A percentile compares a stretch with the other conserved stretches of the same genome.
phyloP scores from a whole-genome alignment of 371 early-diverging fungal genomes.

The Conidiobolus incongruus region DNA sequence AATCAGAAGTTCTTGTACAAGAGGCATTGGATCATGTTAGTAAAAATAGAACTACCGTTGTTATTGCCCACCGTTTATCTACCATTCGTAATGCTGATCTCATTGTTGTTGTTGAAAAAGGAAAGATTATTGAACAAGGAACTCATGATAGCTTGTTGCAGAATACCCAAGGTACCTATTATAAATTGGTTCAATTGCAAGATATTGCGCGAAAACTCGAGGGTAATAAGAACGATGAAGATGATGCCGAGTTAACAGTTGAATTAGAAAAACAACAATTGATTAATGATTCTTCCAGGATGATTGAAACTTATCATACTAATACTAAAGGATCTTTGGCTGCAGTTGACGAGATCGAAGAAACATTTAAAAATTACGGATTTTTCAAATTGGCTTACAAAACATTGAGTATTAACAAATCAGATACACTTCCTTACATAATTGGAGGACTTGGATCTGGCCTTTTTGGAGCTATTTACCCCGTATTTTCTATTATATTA shows the following conservation, averaged over 20 bases:
- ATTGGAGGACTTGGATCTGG: too few relatives aligned
- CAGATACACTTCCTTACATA: too few relatives aligned
- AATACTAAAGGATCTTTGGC: too few relatives aligned
- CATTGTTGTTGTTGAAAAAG: conserved; percentile 58
- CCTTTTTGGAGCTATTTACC: conserved; percentile 11
- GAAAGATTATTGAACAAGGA: conserved; percentile 44
- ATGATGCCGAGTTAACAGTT: background rate
- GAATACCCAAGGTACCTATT: conserved; percentile 19
- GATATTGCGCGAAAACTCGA: conserved; percentile 13
- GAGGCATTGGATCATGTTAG: conserved; percentile 53
- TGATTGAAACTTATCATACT: too few relatives aligned
- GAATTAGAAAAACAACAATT: too few relatives aligned
- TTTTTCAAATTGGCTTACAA: too few relatives aligned
- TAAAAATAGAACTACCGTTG: conserved; percentile 61
- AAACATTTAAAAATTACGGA: too few relatives aligned
- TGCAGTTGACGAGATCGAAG: too few relatives aligned
- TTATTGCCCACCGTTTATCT: conserved; percentile 77
- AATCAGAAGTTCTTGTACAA: conserved; percentile 60
- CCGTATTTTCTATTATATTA: conserved; percentile 25
- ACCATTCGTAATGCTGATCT: conserved; percentile 58
- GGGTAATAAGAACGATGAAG: background rate
- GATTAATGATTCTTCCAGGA: too few relatives aligned
- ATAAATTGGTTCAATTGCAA: conserved; percentile 26
- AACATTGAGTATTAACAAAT: too few relatives aligned
- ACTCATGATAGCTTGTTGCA: conserved; percentile 32